phyloP scores from a whole-genome alignment of 768 basidiomycete species.

The Tricholoma sp. region DNA sequence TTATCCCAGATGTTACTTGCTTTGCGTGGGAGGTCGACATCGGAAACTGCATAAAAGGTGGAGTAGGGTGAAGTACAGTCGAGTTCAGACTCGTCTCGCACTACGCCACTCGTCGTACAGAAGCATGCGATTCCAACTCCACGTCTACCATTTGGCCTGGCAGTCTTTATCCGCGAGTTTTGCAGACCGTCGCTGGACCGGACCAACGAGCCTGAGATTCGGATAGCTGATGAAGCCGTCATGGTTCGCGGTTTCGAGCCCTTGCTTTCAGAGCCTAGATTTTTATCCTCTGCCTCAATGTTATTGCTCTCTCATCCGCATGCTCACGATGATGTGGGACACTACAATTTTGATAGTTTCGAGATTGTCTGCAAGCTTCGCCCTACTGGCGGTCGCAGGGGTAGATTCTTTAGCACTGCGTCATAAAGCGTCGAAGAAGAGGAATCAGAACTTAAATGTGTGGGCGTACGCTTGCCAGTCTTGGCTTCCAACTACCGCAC shows the following conservation, averaged over 20 bases:
- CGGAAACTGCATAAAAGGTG: no score
- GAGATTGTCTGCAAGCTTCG: no score
- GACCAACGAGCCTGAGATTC: constrained; percentile 74
- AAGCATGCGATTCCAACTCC: constrained; percentile 7
- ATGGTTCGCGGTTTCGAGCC: constrained; percentile 63
- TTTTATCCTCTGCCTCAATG: constrained; percentile 19
- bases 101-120: neutral
- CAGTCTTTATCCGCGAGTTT: constrained; percentile 26
- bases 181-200: constrained; percentile 54
- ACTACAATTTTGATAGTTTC: no score
- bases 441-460: no score
- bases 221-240: constrained; percentile 65
- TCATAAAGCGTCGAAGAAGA: no score
- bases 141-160: constrained; percentile 9
- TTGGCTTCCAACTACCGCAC: no score
- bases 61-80: neutral
- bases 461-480: no score
- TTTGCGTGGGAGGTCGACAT: neutral
- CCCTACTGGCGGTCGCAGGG: no score
- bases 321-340: constrained; percentile 12
- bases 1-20: neutral
- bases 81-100: neutral
- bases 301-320: neutral
- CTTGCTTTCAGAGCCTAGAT: constrained; percentile 55
- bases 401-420: no score